A percentile compares a stretch with the other conserved stretches of the same genome.
Evolutionary conservation across 768 basidiomycete genomes (phyloP).

Genomic region (Hericium coralloides): DNA sequence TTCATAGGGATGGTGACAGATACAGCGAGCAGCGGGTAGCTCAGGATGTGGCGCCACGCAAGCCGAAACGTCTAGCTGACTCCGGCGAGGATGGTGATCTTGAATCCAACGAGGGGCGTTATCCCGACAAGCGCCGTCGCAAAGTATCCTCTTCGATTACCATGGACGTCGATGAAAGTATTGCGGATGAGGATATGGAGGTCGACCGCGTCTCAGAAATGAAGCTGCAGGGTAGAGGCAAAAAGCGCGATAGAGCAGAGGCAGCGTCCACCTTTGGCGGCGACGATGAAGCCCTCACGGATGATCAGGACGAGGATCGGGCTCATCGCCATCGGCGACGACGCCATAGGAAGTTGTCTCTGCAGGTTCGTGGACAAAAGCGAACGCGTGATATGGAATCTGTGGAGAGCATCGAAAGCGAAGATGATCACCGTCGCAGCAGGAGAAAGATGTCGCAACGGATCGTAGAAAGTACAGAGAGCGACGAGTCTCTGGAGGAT

Average conservation of each 20-base stretch:
- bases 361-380: slow-evolving; percentile 46
- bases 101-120: slow-evolving; percentile 7
- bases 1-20: too few species aligned
- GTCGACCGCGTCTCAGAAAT: slow-evolving; percentile 29
- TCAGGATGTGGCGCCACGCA: too few species aligned
- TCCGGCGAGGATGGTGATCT: slow-evolving; percentile 12
- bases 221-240: slow-evolving; percentile 34
- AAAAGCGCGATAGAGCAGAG: slow-evolving; percentile 70
- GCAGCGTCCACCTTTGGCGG: slow-evolving; percentile 65
- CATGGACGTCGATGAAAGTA: slow-evolving; percentile 2
- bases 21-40: too few species aligned
- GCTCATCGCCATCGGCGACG: slow-evolving; percentile 39
- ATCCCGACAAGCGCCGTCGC: slow-evolving; percentile 13
- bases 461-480: slow-evolving; percentile 37
- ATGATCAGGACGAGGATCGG: slow-evolving; percentile 31
- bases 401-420: slow-evolving; percentile 23
- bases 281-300: slow-evolving; percentile 39
- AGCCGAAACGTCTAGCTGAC: slow-evolving; percentile 11
- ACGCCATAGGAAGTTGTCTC: slow-evolving; percentile 47
- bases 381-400: slow-evolving; percentile 49
- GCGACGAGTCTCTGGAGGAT: slow-evolving; percentile 40
- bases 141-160: slow-evolving; percentile 10
- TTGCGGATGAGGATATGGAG: slow-evolving; percentile 31
- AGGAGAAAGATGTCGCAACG: slow-evolving; percentile 36
- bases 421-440: slow-evolving; percentile 29